Evolutionary conservation across 129 eudicot species (phyloP).

Genomic region (Silybum marianum): DNA sequence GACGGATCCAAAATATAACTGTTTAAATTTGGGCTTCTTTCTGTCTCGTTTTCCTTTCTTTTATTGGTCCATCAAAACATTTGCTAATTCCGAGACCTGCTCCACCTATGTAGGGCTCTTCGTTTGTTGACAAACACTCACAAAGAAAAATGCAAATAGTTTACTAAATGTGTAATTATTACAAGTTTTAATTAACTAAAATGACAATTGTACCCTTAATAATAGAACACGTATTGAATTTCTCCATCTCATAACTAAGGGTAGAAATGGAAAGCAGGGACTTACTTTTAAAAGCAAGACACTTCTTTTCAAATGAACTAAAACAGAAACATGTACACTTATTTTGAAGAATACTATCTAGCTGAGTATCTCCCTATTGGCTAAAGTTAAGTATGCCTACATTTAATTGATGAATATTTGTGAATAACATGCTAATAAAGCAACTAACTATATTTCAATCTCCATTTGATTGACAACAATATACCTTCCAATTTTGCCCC

Average conservation of each 20-base stretch:
- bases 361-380: background rate
- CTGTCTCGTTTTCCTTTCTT: background rate
- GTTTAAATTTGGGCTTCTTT: background rate
- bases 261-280: background rate
- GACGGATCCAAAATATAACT: background rate
- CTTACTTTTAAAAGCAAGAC: background rate
- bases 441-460: constrained; percentile 2
- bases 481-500: background rate
- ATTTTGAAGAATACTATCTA: constrained; percentile 8
- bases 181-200: background rate
- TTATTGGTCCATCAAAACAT: background rate
- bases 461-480: background rate
- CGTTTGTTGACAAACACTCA: background rate
- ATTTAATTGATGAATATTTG: background rate
- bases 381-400: constrained; percentile 1
- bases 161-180: too few relatives aligned
- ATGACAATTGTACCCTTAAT: background rate
- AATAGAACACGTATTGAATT: background rate
- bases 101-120: too few relatives aligned
- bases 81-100: background rate
- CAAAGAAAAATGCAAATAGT: background rate
- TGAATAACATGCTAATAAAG: background rate
- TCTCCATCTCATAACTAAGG: background rate
- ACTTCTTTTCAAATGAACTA: background rate
- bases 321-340: background rate